Evolutionary conservation across 2,329 filamentous ascomycete genomes (phyloP).

Genomic region (Lecanoromycetidae sp.): DNA sequence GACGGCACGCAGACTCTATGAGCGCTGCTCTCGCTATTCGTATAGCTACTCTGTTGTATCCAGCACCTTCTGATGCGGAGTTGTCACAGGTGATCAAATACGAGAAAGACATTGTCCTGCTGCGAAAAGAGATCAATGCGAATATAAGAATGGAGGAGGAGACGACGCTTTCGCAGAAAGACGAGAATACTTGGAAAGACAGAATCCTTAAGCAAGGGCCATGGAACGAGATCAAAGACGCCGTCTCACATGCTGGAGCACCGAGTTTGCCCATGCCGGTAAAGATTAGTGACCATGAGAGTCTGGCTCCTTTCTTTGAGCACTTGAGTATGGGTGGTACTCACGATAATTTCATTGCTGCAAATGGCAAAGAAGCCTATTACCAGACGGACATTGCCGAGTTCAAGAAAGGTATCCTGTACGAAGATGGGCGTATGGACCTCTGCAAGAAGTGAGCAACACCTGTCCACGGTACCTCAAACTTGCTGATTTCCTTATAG

Average conservation of each 20-base stretch:
- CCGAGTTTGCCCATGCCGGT: constrained; percentile 5
- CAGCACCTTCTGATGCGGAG: neutral
- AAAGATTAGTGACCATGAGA: neutral
- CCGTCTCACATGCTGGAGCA: neutral
- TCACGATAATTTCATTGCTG: neutral
- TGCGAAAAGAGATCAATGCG: neutral
- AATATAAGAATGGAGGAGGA: neutral
- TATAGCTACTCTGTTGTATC: neutral
- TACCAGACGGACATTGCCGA: constrained; percentile 27
- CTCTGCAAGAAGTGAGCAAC: constrained; percentile 41
- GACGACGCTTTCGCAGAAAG: neutral
- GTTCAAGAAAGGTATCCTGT: constrained; percentile 34
- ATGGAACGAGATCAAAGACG: constrained; percentile 1
- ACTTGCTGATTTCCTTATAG: neutral
- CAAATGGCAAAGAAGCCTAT: constrained; percentile 22
- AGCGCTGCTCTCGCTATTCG: constrained; percentile 1
- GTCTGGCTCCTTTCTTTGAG: neutral
- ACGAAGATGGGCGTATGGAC: constrained; percentile 42
- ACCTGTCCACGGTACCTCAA: no score
- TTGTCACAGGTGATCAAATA: neutral
- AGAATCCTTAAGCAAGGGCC: constrained; percentile 2
- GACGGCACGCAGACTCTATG: neutral
- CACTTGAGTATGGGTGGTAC: neutral
- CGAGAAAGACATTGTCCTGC: constrained; percentile 1
- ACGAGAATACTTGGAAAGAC: neutral